phyloP scores from a whole-genome alignment of 208 protist genomes.

The Vickermania spadyakhi region DNA sequence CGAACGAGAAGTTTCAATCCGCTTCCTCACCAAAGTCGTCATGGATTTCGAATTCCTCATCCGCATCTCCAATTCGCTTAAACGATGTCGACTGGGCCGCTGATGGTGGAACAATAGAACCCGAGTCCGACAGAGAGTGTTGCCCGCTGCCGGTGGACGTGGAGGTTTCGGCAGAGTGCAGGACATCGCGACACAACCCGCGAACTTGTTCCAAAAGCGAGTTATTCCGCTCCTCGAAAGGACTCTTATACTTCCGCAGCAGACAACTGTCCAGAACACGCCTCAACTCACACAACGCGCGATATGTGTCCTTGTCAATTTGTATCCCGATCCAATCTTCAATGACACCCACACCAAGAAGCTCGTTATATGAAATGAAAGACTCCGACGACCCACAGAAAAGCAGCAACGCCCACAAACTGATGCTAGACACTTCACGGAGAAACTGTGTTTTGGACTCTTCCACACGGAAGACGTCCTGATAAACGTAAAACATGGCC shows the following conservation, averaged over 20 bases:
- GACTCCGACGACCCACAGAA: conserved; percentile 58
- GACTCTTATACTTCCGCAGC: conserved; percentile 47
- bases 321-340: conserved; percentile 66
- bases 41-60: no score
- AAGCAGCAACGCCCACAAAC: conserved; percentile 74
- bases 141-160: not conserved
- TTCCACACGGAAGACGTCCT: conserved; percentile 54
- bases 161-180: not conserved
- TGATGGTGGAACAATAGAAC: no score
- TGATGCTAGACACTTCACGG: conserved; percentile 60
- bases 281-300: conserved; percentile 27
- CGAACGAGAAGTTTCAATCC: no score
- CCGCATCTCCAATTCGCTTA: no score
- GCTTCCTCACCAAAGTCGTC: no score
- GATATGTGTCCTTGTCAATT: conserved; percentile 30
- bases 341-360: conserved; percentile 50
- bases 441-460: conserved; percentile 55
- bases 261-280: conserved; percentile 36
- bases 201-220: conserved; percentile 31
- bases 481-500: conserved; percentile 70
- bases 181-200: conserved; percentile 11
- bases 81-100: no score
- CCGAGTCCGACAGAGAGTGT: no score
- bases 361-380: conserved; percentile 29
- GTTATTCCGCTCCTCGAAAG: conserved; percentile 48